Percentiles rank a stretch among this genome's conserved stretches.
These are phyloP conservation scores for Firmiana major DNA, from an alignment of 345 rosid species.

Conservation along the genomic window DNA sequence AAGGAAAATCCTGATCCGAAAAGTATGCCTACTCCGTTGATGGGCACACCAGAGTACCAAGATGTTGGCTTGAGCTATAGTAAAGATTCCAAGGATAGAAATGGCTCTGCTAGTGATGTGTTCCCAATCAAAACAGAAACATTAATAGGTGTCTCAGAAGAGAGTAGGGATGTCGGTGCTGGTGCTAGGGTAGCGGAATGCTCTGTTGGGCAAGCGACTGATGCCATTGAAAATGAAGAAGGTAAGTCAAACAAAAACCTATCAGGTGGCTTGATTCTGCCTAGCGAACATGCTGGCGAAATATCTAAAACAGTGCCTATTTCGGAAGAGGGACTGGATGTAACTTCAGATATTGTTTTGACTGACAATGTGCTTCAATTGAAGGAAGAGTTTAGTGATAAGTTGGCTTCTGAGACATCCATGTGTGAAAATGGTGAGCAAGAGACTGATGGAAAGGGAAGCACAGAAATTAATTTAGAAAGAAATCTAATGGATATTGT, in stretches of 20 bases:
- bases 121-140: slow-evolving; percentile 20
- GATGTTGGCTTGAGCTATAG: slow-evolving; percentile 18
- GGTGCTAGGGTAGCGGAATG: background rate
- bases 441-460: background rate
- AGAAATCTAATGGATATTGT: background rate
- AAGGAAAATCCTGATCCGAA: slow-evolving; percentile 27
- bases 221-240: slow-evolving; percentile 13
- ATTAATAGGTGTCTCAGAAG: slow-evolving; percentile 17
- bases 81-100: slow-evolving; percentile 25
- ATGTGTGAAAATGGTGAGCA: slow-evolving; percentile 8
- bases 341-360: slow-evolving; percentile 27
- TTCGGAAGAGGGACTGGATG: slow-evolving; percentile 26
- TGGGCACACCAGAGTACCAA: slow-evolving; percentile 20
- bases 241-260: slow-evolving; percentile 7
- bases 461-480: background rate
- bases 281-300: slow-evolving; percentile 9
- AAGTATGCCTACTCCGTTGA: slow-evolving; percentile 16
- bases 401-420: slow-evolving; percentile 25
- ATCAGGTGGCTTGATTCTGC: slow-evolving; percentile 2
- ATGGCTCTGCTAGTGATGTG: slow-evolving; percentile 15
- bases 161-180: background rate
- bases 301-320: slow-evolving; percentile 27
- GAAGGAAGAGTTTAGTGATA: slow-evolving; percentile 31
- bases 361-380: slow-evolving; percentile 33
- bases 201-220: slow-evolving; percentile 11